These are phyloP conservation scores for Chloroidium sp. DNA, from an alignment of 163 green algal genomes.

Conservation along the genomic window DNA sequence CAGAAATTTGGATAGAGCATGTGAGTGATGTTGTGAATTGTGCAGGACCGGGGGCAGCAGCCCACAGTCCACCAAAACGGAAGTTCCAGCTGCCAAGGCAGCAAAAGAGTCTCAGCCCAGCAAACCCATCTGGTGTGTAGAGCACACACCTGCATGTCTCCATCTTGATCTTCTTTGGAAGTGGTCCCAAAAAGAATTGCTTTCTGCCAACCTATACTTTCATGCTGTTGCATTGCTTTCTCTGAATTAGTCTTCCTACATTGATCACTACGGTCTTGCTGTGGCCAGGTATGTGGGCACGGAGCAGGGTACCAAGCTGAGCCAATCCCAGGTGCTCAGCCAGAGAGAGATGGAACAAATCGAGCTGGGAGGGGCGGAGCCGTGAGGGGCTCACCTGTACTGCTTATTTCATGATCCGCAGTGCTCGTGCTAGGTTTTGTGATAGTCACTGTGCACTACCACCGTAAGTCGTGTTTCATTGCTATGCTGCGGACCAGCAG, in stretches of 20 bases:
- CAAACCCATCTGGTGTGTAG: background rate
- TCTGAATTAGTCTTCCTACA: background rate
- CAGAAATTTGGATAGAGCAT: no score
- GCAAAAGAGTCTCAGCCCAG: background rate
- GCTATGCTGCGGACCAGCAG: no score
- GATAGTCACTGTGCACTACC: no score
- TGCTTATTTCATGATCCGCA: background rate
- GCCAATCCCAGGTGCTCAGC: slow-evolving; percentile 14
- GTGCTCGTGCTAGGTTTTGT: no score
- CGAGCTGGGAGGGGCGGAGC: slow-evolving; percentile 19
- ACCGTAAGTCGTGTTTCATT: no score
- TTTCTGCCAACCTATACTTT: background rate
- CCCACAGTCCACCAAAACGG: no score
- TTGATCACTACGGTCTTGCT: background rate
- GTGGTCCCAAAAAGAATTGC: background rate
- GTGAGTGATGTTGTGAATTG: no score
- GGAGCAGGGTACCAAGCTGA: slow-evolving; percentile 26
- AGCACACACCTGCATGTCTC: background rate
- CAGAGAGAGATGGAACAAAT: slow-evolving; percentile 27
- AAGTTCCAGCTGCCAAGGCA: no score
- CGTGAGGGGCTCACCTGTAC: background rate
- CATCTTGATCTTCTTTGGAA: no score
- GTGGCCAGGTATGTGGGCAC: slow-evolving; percentile 14
- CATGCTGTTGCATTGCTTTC: background rate
- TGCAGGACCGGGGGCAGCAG: no score